These are phyloP conservation scores for Pezicula rhizophila DNA, from an alignment of 2,329 filamentous ascomycete genomes.

Conservation along the genomic window DNA sequence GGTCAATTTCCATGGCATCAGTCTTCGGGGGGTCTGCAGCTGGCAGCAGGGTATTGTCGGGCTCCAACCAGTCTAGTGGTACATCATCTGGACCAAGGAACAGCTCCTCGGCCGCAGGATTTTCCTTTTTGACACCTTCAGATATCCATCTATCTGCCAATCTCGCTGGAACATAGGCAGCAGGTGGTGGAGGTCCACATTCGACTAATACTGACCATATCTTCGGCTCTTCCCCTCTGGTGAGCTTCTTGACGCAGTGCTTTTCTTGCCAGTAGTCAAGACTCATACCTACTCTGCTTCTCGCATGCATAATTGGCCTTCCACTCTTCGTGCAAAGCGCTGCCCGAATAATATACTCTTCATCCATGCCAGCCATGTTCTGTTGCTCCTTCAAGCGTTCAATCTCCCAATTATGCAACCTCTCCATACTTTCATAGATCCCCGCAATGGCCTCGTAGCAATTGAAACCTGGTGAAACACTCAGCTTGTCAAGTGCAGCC, in stretches of 20 bases:
- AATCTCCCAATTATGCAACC: slow-evolving; percentile 66
- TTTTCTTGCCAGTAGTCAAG: slow-evolving; percentile 73
- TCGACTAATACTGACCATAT: slow-evolving; percentile 65
- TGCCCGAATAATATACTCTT: slow-evolving; percentile 28
- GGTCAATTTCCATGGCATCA: slow-evolving; percentile 49
- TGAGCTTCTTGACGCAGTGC: slow-evolving; percentile 36
- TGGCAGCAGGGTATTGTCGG: slow-evolving; percentile 55
- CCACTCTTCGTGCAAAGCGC: slow-evolving; percentile 64
- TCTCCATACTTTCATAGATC: slow-evolving; percentile 63
- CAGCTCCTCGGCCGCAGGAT: slow-evolving; percentile 38
- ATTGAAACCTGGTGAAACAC: slow-evolving; percentile 60
- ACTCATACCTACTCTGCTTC: slow-evolving; percentile 60
- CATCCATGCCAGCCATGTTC: slow-evolving; percentile 36
- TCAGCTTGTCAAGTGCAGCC: slow-evolving; percentile 65
- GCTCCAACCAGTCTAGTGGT: slow-evolving; percentile 67
- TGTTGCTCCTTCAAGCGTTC: slow-evolving; percentile 47
- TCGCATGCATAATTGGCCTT: slow-evolving; percentile 63
- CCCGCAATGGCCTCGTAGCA: slow-evolving; percentile 73
- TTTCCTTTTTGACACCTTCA: slow-evolving; percentile 54
- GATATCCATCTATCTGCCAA: slow-evolving; percentile 72
- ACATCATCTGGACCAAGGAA: slow-evolving; percentile 29
- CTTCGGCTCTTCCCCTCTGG: slow-evolving; percentile 24
- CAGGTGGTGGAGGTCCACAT: slow-evolving; percentile 44
- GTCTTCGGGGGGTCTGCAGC: slow-evolving; percentile 36
- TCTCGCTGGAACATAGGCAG: slow-evolving; percentile 54